phyloP scores from a whole-genome alignment of 2,329 filamentous ascomycete species.

The Sarocladium oryzae region DNA sequence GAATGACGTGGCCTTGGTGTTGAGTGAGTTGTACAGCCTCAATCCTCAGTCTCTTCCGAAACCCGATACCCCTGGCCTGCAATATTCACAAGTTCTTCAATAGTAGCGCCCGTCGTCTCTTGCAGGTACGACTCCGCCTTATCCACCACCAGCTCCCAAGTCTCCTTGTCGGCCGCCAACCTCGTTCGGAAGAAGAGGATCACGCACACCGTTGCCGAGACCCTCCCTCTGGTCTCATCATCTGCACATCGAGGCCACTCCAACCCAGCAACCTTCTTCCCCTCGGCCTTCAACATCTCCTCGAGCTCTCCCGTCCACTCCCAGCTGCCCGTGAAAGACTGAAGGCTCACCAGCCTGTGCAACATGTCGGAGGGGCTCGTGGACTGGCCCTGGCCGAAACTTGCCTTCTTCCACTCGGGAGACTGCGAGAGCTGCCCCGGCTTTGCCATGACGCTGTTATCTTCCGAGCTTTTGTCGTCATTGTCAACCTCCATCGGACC shows the following conservation, averaged over 20 bases:
- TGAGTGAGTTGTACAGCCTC: too few relatives aligned
- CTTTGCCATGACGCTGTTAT: too few relatives aligned
- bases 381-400: neutral
- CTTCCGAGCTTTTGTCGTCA: too few relatives aligned
- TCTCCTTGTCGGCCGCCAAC: slow-evolving; percentile 38
- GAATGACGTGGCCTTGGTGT: too few relatives aligned
- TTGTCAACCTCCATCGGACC: too few relatives aligned
- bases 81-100: slow-evolving; percentile 1
- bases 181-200: slow-evolving; percentile 36
- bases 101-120: neutral
- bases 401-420: neutral
- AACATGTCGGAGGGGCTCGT: slow-evolving; percentile 9
- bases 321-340: slow-evolving; percentile 33
- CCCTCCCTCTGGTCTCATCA: slow-evolving; percentile 8
- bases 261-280: slow-evolving; percentile 1
- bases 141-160: slow-evolving; percentile 58
- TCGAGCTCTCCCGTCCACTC: slow-evolving; percentile 22
- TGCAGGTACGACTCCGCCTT: slow-evolving; percentile 50
- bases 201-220: slow-evolving; percentile 24
- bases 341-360: slow-evolving; percentile 41
- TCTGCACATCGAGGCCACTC: slow-evolving; percentile 10
- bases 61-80: neutral
- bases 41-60: too few relatives aligned
- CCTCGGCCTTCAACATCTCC: slow-evolving; percentile 17
- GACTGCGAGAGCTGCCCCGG: too few relatives aligned